Evolutionary conservation across 495 filamentous ascomycete genomes (phyloP).

Genomic region (Cetradonia linearis): DNA sequence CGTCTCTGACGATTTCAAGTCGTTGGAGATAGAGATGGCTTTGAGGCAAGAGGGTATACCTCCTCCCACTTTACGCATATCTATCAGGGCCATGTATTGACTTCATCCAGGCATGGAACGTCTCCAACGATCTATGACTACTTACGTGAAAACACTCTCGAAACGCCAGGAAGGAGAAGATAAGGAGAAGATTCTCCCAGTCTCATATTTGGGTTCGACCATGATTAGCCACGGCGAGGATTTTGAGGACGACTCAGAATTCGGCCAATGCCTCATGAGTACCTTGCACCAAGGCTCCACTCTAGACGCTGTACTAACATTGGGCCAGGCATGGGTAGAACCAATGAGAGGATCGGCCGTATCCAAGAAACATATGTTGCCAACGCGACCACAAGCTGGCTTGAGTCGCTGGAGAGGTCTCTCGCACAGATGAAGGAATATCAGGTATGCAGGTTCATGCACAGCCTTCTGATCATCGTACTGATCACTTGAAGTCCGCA

Average conservation of each 20-base stretch:
- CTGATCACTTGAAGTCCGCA: constrained; percentile 45
- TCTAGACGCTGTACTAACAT: background rate
- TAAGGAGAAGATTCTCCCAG: constrained; percentile 72
- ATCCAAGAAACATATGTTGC: constrained; percentile 77
- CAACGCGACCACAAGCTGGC: constrained; percentile 77
- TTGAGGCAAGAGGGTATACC: constrained; percentile 76
- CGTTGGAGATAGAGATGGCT: constrained; percentile 84
- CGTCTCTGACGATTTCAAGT: constrained; percentile 87
- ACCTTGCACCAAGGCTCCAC: constrained; percentile 27
- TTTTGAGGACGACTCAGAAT: constrained; percentile 84
- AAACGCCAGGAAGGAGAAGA: constrained; percentile 77
- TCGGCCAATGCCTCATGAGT: constrained; percentile 81
- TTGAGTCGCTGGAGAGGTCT: constrained; percentile 82
- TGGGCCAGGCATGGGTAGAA: constrained; percentile 57
- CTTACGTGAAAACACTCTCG: constrained; percentile 84
- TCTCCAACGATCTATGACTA: constrained; percentile 78
- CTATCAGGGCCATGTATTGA: constrained; percentile 2
- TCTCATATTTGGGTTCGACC: constrained; percentile 70
- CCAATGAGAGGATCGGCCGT: constrained; percentile 80
- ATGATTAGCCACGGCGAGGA: constrained; percentile 93
- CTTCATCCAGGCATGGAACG: constrained; percentile 67
- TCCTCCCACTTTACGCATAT: background rate
- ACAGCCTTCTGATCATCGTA: background rate
- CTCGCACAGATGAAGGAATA: constrained; percentile 97
- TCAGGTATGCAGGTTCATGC: constrained; percentile 46